Base-by-base conservation (phyloP, 2,329 filamentous ascomycete genomes). In the Aspergillus oerlinghausenensis region DNA sequence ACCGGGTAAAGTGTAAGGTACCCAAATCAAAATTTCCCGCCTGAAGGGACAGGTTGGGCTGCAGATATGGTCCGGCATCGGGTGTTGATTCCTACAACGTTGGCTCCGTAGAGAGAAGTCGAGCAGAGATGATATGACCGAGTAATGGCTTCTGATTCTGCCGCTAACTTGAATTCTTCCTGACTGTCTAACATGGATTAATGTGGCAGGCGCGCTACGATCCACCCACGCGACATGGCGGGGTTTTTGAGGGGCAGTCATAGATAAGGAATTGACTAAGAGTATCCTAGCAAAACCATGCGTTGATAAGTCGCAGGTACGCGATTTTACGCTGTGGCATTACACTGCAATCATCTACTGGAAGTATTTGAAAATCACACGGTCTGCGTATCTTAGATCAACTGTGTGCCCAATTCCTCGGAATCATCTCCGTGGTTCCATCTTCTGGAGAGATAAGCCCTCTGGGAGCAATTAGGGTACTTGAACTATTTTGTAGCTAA, bases 201-300 rank as follows among this genome's bases (percentile, higher is more conserved):
- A 51, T 55, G 63, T 60, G 63, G 62, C 60, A 61, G 60, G 54
- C 63, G 63, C 63, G 63, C 63, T 58, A 50, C 42, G 55, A 58
- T 60, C 57, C 60, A 60, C 55, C 58, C 57, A 63, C 60, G 63
- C 63, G 62, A 64, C 56, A 63, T 64, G 60, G 62, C 58, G 62
- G 60, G 60, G 63, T 47, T 55, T 54, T 51, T 58, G 63, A 65
- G 63, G 63, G 63, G 61, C 61, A 60, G 51, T 47, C 51, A 32
- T 51, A 56, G 60, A 62, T 62, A 62, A 62, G 59, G 51, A 35
- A 57, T 50, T 35, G 25, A 28, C 25, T 43, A 42, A 29, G 28
- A 11, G 56, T 59, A 23, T 6, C 10, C 40, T 21, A 19, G n/a
- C 40, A 10, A 23, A 11, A 21, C 19, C 10, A 35, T 38, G 32